phyloP scores from a whole-genome alignment of 192 early-diverging fungal genomes.

The Coemansia sp. region DNA sequence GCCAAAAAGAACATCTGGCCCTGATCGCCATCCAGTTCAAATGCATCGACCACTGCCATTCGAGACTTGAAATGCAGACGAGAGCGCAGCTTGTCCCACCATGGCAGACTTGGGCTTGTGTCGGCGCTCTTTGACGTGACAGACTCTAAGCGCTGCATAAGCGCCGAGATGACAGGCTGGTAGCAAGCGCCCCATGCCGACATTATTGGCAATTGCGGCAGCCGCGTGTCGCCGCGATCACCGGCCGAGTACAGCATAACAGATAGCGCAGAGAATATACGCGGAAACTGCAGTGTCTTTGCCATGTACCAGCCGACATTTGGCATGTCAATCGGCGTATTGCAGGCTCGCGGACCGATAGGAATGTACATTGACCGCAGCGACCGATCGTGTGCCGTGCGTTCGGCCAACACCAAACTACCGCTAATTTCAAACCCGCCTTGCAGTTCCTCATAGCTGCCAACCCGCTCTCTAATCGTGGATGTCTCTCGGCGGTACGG shows the following conservation, averaged over 20 bases:
- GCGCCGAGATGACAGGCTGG: conserved; percentile 54
- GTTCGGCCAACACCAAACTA: conserved; percentile 47
- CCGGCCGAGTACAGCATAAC: conserved; percentile 41
- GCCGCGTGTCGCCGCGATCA: conserved; percentile 1
- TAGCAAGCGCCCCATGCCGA: conserved; percentile 55
- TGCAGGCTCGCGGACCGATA: conserved; percentile 34
- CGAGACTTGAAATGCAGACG: conserved; percentile 43
- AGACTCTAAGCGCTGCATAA: conserved; percentile 55
- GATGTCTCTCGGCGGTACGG: conserved; percentile 33
- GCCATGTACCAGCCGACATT: conserved; percentile 46
- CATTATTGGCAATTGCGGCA: conserved; percentile 48
- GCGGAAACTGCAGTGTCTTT: conserved; percentile 53
- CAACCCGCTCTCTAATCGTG: background rate
- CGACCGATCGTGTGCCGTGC: conserved; percentile 37
- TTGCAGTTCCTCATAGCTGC: conserved; percentile 41
- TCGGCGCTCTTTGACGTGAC: conserved; percentile 52
- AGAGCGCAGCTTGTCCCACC: conserved; percentile 59
- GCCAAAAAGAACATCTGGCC: conserved; percentile 53
- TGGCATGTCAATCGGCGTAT: conserved; percentile 23
- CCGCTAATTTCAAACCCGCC: conserved; percentile 49
- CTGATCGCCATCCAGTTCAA: conserved; percentile 9
- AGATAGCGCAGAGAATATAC: conserved; percentile 42
- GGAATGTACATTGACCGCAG: conserved; percentile 47
- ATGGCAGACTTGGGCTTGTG: conserved; percentile 48
- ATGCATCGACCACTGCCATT: conserved; percentile 47